Conservation (phyloP, 441 rosid genomes). For the Corymbia calophylla region DNA sequence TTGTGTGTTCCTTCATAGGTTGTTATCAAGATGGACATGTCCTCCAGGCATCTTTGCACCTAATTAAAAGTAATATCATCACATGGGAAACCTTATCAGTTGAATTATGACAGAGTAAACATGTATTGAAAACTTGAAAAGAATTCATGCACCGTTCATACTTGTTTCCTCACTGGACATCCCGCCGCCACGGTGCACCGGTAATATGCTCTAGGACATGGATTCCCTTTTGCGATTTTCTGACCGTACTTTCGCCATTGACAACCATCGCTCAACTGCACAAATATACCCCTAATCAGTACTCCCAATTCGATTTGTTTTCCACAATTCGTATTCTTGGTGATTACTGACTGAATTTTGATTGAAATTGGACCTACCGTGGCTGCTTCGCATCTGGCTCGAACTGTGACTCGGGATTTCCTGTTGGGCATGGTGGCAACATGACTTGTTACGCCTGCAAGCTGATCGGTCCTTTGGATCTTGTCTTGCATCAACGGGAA, state of each 20-base stretch:
- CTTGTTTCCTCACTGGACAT: slow-evolving; percentile 93
- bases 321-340: neutral
- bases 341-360: neutral
- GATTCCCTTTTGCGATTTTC: slow-evolving; percentile 91
- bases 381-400: slow-evolving; percentile 77
- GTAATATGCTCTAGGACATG: slow-evolving; percentile 94
- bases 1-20: slow-evolving; percentile 97
- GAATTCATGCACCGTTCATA: neutral
- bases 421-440: slow-evolving; percentile 38
- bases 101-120: neutral
- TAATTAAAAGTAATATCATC: neutral
- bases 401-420: slow-evolving; percentile 84
- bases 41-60: slow-evolving; percentile 96
- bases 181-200: slow-evolving; percentile 84
- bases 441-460: slow-evolving; percentile 27
- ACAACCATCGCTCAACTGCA: slow-evolving; percentile 90
- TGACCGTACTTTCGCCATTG: slow-evolving; percentile 99
- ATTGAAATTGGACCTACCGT: slow-evolving; percentile 41
- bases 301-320: neutral
- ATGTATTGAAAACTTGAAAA: neutral
- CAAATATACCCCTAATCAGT: neutral
- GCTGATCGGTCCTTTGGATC: slow-evolving; percentile 24
- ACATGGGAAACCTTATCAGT: neutral
- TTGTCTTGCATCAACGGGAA: slow-evolving; percentile 18
- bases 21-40: slow-evolving; percentile 92